A percentile compares a stretch with the other conserved stretches of the same genome.
These are phyloP conservation scores for Fusarium tricinctum DNA, from an alignment of 2,329 filamentous ascomycete species.

Conservation along the genomic window DNA sequence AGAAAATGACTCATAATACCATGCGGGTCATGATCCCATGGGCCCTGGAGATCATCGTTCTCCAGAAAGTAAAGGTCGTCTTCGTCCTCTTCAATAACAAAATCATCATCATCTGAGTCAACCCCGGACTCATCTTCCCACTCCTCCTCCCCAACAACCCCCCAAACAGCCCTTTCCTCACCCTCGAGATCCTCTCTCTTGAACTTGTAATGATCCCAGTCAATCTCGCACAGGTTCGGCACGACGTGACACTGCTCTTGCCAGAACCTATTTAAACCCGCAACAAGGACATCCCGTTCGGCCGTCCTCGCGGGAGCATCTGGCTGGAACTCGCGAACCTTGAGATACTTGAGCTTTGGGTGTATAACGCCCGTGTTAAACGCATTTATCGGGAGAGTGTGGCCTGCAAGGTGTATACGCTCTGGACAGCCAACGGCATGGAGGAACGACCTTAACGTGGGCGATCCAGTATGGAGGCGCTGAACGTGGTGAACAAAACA, in stretches of 20 bases:
- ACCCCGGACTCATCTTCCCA: conserved; percentile 34
- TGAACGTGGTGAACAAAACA: conserved; percentile 3
- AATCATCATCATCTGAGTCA: background rate
- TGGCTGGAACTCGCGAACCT: conserved; percentile 8
- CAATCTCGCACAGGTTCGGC: conserved; percentile 30
- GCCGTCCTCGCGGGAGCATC: background rate
- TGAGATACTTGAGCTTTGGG: conserved; percentile 22
- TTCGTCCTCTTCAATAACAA: background rate
- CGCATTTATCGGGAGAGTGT: conserved; percentile 1
- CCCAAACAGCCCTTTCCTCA: conserved; percentile 28
- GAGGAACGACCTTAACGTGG: conserved; percentile 19
- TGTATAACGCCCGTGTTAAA: conserved; percentile 18
- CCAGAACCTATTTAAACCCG: conserved; percentile 26
- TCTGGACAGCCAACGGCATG: conserved; percentile 33
- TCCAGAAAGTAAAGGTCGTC: background rate
- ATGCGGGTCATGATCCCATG: no score
- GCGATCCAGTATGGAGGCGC: conserved; percentile 18
- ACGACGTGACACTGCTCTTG: conserved; percentile 1
- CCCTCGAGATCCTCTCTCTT: conserved; percentile 25
- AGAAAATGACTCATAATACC: no score
- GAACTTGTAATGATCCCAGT: conserved; percentile 39
- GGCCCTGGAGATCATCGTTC: no score
- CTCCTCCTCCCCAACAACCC: conserved; percentile 26
- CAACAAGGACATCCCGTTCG: conserved; percentile 9
- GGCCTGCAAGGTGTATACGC: conserved; percentile 13